These are phyloP conservation scores for Paraphoma chrysanthemicola DNA, from an alignment of 2,329 filamentous ascomycete genomes.

Conservation along the genomic window DNA sequence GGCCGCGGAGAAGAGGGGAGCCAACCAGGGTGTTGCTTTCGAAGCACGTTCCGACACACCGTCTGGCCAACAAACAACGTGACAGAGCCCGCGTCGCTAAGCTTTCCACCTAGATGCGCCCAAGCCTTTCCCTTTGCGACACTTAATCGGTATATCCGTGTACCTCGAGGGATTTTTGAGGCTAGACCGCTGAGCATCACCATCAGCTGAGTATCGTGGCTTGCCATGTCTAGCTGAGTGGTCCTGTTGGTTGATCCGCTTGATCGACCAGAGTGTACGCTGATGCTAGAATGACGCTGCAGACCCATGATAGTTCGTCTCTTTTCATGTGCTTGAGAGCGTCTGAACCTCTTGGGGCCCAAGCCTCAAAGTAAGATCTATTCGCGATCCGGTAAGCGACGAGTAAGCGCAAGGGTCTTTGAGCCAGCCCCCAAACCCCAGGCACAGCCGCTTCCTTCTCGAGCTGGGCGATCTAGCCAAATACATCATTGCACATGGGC, in stretches of 20 bases:
- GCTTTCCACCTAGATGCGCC: constrained; percentile 7
- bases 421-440: constrained; percentile 7
- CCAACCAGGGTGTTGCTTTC: constrained; percentile 2
- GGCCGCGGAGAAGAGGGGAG: neutral
- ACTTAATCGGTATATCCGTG: constrained; percentile 5
- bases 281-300: neutral
- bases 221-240: neutral
- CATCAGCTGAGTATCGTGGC: neutral
- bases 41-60: constrained; percentile 9
- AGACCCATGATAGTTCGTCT: neutral
- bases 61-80: constrained; percentile 9
- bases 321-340: neutral
- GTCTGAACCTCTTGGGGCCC: neutral
- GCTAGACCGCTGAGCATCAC: neutral
- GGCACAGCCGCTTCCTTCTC: constrained; percentile 10
- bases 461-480: constrained; percentile 1
- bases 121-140: constrained; percentile 12
- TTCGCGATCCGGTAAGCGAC: constrained; percentile 2
- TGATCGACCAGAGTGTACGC: neutral
- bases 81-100: constrained; percentile 1
- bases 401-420: constrained; percentile 1
- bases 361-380: neutral
- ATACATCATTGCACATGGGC: constrained; percentile 1
- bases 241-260: neutral
- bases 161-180: neutral